Percentiles rank a stretch among this genome's conserved stretches.
Evolutionary conservation across 208 protist genomes (phyloP).

Genomic region (Leishmania martiniquensis): DNA sequence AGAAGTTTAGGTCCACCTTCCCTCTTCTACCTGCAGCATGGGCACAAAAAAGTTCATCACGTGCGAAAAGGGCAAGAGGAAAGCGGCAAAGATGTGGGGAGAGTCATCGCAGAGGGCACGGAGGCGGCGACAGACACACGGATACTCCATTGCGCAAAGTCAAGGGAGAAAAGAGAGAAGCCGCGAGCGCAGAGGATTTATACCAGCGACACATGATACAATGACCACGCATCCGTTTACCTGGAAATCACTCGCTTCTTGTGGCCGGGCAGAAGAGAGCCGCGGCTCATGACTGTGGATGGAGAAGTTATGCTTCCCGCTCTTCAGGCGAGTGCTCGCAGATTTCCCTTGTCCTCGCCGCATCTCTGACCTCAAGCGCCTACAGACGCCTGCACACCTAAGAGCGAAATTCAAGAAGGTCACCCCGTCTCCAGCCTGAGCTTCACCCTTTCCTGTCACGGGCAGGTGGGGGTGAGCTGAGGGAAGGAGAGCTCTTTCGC

Average conservation of each 20-base stretch:
- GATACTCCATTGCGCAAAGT: background rate
- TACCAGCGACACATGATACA: background rate
- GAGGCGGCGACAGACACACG: background rate
- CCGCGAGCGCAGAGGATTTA: background rate
- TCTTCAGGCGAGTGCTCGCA: background rate
- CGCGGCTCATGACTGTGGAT: background rate
- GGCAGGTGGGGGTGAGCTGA: background rate
- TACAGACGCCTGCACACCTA: background rate
- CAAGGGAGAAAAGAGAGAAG: background rate
- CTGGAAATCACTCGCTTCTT: background rate
- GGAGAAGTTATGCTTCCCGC: background rate
- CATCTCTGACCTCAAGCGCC: background rate
- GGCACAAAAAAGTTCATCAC: background rate
- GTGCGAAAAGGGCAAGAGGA: background rate
- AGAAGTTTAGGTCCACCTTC: background rate
- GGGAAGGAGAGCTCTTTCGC: background rate
- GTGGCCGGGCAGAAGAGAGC: background rate
- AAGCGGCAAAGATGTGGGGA: background rate
- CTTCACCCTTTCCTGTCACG: background rate
- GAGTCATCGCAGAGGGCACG: background rate
- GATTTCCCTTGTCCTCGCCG: background rate
- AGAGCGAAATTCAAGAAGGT: background rate
- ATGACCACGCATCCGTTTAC: background rate
- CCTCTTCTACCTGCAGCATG: background rate
- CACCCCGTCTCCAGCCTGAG: background rate